Conservation (phyloP, 306 rosid genomes). For the Heteromeles arbutifolia region DNA sequence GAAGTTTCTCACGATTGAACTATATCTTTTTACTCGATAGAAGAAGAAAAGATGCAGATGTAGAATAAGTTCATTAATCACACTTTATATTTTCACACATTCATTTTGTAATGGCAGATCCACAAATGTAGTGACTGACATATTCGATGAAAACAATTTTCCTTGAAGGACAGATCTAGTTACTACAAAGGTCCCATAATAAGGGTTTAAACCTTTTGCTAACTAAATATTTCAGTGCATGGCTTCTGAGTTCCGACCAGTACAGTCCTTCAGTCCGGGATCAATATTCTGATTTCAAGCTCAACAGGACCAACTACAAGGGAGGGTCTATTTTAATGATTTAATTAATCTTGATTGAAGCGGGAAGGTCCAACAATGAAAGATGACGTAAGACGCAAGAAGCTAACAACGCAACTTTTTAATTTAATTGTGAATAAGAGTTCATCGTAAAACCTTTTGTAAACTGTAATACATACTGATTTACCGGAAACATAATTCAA, state of each 20-base stretch:
- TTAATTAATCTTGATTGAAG: background rate
- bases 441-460: background rate
- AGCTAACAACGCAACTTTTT: conserved; percentile 9
- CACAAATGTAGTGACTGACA: background rate
- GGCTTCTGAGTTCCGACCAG: background rate
- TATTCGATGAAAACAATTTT: background rate
- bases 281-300: background rate
- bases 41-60: background rate
- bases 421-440: background rate
- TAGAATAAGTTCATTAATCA: background rate
- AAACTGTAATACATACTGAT: background rate
- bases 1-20: background rate
- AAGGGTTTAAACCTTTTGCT: background rate
- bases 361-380: background rate
- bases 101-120: background rate
- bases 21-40: background rate
- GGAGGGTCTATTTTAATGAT: background rate
- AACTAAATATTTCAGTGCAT: background rate
- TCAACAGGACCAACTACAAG: background rate
- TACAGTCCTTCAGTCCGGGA: background rate
- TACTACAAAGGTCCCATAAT: background rate
- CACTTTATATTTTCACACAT: background rate
- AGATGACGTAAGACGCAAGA: background rate
- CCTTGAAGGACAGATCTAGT: background rate
- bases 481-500: conserved; percentile 10